These are phyloP conservation scores for Cornus kousa DNA, from an alignment of 148 eudicot genomes.

Conservation along the genomic window DNA sequence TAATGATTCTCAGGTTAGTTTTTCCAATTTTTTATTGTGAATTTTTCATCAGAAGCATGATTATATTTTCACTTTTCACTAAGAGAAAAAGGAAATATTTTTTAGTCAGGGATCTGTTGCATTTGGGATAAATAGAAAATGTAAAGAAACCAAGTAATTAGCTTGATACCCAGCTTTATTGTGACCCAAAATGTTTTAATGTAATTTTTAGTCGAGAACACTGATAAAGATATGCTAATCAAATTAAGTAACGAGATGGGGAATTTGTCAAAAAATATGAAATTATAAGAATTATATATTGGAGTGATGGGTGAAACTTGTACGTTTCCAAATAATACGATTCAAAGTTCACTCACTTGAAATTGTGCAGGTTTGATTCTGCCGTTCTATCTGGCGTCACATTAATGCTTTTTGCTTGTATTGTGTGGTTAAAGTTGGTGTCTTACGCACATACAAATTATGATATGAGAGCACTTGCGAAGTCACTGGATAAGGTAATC, in stretches of 20 bases:
- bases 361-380: slow-evolving; percentile 76
- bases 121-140: neutral
- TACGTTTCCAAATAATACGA: neutral
- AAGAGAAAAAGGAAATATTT: neutral
- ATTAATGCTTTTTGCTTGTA: slow-evolving; percentile 82
- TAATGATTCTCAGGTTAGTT: slow-evolving; percentile 84
- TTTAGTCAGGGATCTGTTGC: neutral
- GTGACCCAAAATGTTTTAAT: neutral
- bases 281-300: too few species aligned
- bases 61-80: neutral
- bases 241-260: neutral
- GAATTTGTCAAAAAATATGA: neutral
- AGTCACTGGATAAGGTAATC: slow-evolving; percentile 57
- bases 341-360: slow-evolving; percentile 9
- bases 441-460: slow-evolving; percentile 92
- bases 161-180: neutral
- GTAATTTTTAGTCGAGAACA: slow-evolving; percentile 1
- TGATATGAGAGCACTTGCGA: slow-evolving; percentile 73
- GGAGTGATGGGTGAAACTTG: neutral
- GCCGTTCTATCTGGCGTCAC: slow-evolving; percentile 80
- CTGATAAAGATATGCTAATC: neutral
- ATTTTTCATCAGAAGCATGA: neutral
- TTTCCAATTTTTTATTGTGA: neutral
- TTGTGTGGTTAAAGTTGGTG: slow-evolving; percentile 88
- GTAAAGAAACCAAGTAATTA: neutral